These are phyloP conservation scores for Penicillium waksmanii DNA, from an alignment of 495 filamentous ascomycete genomes.

Conservation along the genomic window DNA sequence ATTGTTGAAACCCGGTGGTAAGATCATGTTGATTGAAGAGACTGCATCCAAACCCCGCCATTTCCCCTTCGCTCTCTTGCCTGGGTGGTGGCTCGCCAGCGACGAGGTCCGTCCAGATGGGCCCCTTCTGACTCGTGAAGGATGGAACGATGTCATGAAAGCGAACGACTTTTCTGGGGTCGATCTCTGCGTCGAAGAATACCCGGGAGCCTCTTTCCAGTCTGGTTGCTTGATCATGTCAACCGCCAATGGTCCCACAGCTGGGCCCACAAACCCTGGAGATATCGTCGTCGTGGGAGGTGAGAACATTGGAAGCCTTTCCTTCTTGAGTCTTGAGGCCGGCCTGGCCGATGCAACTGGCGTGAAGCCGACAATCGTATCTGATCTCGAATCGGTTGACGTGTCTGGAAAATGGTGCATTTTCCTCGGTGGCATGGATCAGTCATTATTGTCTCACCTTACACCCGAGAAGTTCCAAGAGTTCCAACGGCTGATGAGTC, in stretches of 20 bases:
- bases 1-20: conserved; percentile 40
- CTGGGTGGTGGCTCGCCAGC: conserved; percentile 36
- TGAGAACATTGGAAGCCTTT: conserved; percentile 20
- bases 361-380: conserved; percentile 5
- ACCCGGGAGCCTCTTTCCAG: conserved; percentile 28
- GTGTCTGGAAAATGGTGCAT: conserved; percentile 38
- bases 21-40: conserved; percentile 34
- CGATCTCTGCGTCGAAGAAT: conserved; percentile 30
- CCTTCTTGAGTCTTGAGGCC: conserved; percentile 16
- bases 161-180: conserved; percentile 29
- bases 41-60: conserved; percentile 26
- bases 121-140: conserved; percentile 26
- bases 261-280: conserved; percentile 20
- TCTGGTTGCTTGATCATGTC: conserved; percentile 30
- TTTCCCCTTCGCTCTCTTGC: conserved; percentile 33
- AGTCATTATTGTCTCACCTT: conserved; percentile 27
- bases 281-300: conserved; percentile 28
- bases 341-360: conserved; percentile 21
- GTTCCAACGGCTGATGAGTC: conserved; percentile 27
- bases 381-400: conserved; percentile 16
- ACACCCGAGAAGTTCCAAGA: conserved; percentile 26
- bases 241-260: conserved; percentile 18
- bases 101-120: conserved; percentile 27
- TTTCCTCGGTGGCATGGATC: conserved; percentile 33
- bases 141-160: conserved; percentile 31